These are phyloP conservation scores for Pleurotus djamor DNA, from an alignment of 768 basidiomycete species.

Conservation along the genomic window DNA sequence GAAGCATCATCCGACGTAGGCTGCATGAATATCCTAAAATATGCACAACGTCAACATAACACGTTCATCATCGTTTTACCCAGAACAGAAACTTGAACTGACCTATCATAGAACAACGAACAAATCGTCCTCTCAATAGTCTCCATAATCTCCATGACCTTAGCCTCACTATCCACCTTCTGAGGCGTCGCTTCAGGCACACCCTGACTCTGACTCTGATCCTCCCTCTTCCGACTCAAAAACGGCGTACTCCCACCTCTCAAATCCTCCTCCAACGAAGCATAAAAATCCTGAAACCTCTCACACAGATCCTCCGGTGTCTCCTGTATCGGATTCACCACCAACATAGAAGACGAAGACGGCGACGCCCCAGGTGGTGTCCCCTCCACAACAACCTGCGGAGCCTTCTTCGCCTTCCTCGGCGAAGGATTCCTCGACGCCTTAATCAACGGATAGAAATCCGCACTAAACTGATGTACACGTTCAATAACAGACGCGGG, in stretches of 20 bases:
- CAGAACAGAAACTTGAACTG: slow-evolving; percentile 14
- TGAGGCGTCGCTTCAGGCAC: slow-evolving; percentile 29
- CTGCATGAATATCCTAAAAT: slow-evolving; percentile 71
- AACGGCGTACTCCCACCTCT: slow-evolving; percentile 36
- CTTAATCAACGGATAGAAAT: slow-evolving; percentile 58
- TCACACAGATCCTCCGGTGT: slow-evolving; percentile 51
- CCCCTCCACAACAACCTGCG: not conserved
- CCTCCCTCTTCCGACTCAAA: slow-evolving; percentile 20
- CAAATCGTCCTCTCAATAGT: slow-evolving; percentile 72
- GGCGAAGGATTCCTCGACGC: slow-evolving; percentile 9
- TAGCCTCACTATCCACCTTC: slow-evolving; percentile 37
- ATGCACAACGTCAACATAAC: not conserved
- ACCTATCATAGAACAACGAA: slow-evolving; percentile 84
- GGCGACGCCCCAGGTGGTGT: not conserved
- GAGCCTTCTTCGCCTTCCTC: slow-evolving; percentile 2
- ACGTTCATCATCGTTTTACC: no score
- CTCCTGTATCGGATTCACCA: slow-evolving; percentile 42
- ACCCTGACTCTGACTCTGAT: slow-evolving; percentile 14
- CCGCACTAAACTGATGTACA: slow-evolving; percentile 51
- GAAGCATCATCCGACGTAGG: slow-evolving; percentile 65
- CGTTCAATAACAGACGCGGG: slow-evolving; percentile 62
- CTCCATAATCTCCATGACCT: slow-evolving; percentile 64
- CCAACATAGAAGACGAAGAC: slow-evolving; percentile 20
- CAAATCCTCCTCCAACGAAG: slow-evolving; percentile 62
- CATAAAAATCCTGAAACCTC: slow-evolving; percentile 71